phyloP scores from a whole-genome alignment of 2,329 filamentous ascomycete species.

The Paecilomyces sp. region DNA sequence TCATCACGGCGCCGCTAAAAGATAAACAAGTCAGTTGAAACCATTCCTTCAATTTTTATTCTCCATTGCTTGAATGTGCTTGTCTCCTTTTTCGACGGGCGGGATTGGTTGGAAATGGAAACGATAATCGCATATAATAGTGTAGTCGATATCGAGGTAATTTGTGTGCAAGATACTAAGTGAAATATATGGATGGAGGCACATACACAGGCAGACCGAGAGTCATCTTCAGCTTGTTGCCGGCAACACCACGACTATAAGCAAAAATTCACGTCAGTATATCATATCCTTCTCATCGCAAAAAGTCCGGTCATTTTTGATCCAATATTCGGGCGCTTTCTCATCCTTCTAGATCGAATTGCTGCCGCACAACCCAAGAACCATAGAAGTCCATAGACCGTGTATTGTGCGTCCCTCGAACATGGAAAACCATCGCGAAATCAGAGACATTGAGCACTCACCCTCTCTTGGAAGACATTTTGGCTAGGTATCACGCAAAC shows the following conservation, averaged over 20 bases:
- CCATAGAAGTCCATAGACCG: neutral
- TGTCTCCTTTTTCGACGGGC: neutral
- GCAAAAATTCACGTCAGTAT: constrained; percentile 8
- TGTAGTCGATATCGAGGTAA: constrained; percentile 1
- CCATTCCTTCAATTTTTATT: constrained; percentile 12
- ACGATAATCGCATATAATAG: neutral
- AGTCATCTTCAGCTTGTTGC: constrained; percentile 99
- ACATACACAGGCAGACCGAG: constrained; percentile 99
- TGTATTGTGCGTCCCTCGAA: neutral
- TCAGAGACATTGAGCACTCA: constrained; percentile 25
- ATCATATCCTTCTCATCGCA: neutral
- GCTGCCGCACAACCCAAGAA: neutral
- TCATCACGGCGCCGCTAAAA: constrained; percentile 93
- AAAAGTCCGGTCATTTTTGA: neutral
- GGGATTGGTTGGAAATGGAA: neutral
- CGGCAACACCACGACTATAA: constrained; percentile 78
- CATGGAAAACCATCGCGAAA: neutral
- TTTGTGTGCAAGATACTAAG: constrained; percentile 1
- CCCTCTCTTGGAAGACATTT: constrained; percentile 45
- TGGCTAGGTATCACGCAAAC: constrained; percentile 35
- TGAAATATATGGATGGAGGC: constrained; percentile 8
- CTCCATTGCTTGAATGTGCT: constrained; percentile 4
- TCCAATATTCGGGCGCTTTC: constrained; percentile 1
- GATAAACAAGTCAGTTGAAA: constrained; percentile 9
- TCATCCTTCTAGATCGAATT: neutral